These are phyloP conservation scores for Begonia loranthoides DNA, from an alignment of 306 rosid genomes.

Conservation along the genomic window DNA sequence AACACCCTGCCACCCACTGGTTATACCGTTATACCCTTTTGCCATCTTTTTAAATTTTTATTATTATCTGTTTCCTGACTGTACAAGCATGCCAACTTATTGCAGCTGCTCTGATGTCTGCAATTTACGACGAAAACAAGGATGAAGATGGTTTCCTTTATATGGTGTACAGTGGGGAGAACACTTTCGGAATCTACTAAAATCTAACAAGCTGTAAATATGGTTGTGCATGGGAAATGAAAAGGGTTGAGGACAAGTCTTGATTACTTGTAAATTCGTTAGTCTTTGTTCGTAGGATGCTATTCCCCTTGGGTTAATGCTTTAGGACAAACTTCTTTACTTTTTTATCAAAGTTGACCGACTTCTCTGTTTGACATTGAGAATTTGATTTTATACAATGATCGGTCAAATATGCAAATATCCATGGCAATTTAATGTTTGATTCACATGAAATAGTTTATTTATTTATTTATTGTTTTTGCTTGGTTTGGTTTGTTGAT, in stretches of 20 bases:
- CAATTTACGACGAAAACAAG: slow-evolving; percentile 34
- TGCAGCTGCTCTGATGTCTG: slow-evolving; percentile 37
- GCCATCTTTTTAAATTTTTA: too few species aligned
- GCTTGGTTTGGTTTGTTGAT: too few species aligned
- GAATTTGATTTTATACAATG: too few species aligned
- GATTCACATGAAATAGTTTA: too few species aligned
- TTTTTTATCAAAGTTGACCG: too few species aligned
- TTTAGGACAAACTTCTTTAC: neutral
- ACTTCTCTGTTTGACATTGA: too few species aligned
- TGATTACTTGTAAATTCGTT: slow-evolving; percentile 26
- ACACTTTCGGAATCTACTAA: slow-evolving; percentile 36
- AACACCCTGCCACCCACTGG: slow-evolving; percentile 34
- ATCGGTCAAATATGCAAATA: too few species aligned
- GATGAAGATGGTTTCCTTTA: slow-evolving; percentile 52
- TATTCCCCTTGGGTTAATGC: slow-evolving; percentile 1
- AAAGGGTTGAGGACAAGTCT: slow-evolving; percentile 7
- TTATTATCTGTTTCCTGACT: neutral
- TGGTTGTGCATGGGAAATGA: slow-evolving; percentile 21
- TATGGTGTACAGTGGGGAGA: slow-evolving; percentile 43
- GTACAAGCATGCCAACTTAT: slow-evolving; percentile 1
- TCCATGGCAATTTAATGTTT: too few species aligned
- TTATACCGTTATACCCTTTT: neutral
- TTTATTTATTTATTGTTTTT: too few species aligned
- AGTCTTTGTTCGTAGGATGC: neutral
- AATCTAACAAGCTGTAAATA: slow-evolving; percentile 1